Base-by-base conservation (phyloP, 2,329 filamentous ascomycete species). In the Reticulascus tulasneorum region DNA sequence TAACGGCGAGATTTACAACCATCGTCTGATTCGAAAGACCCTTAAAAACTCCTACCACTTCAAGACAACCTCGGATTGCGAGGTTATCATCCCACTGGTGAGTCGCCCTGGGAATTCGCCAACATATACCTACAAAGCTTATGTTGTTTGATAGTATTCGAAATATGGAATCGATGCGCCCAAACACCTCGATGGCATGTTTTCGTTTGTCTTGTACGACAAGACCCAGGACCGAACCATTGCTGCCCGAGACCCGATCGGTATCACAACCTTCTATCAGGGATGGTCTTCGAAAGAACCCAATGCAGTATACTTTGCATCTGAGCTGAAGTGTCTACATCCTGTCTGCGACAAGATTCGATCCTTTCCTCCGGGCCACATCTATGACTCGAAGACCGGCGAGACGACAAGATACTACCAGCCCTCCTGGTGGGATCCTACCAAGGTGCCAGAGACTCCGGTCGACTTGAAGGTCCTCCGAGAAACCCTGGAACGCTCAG, bases 1-100 rank as follows among this genome's bases (percentile, higher is more conserved):
- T 79, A 98, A 98, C 66, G 93, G 93, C 67, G 93, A 98, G 64
- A 98, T 98, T 62, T 98, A 98, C 77, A 98, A 98, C 81, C 93
- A 98, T 71, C 86, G 91, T 60, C 79, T 95, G 56, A 75, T 98
- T 56, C 84, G 93, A 60, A 97, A 96, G 70, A 73, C 73, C 53
- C 72, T 96, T 54, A 87, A 87, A 67, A 79, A 73, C 42, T 77
- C 82, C 23, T 96, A 96, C 67, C 83, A 90, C 65, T 98, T 97
- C 82, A 96, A 96, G 82, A 98, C 93, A 48, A 85, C 93, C 59
- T 97, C 91, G 23, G 93, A 98, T 60, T 98, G 93, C 67, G 93
- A 98, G 67, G 91, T 98, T 59, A 94, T 98, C 65, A 95, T 98
- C 59, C 93, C 94, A 50, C 66, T 98, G 75, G 88, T 94, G 76